Evolutionary conservation across 2,329 filamentous ascomycete genomes (phyloP).

Genomic region (Penicillium concentricum): DNA sequence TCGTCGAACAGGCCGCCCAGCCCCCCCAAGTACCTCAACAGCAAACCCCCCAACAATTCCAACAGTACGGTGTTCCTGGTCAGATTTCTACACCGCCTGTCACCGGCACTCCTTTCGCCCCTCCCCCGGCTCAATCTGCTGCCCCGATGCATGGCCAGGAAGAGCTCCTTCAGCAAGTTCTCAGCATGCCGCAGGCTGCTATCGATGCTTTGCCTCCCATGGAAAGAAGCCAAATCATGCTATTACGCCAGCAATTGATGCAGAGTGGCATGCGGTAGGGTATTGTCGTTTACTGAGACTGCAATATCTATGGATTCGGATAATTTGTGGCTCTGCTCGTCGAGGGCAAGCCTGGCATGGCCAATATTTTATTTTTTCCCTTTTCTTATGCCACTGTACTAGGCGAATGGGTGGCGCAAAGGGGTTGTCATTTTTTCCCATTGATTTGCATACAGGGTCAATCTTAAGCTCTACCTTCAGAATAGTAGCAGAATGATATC

Average conservation of each 20-base stretch:
- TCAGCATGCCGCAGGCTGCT: constrained; percentile 74
- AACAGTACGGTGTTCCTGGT: constrained; percentile 41
- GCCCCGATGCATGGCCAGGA: constrained; percentile 60
- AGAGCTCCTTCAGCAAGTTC: constrained; percentile 74
- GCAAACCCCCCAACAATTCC: constrained; percentile 35
- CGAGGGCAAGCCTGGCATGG: background rate
- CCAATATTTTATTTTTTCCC: background rate
- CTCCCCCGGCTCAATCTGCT: constrained; percentile 46
- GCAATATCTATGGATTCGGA: background rate
- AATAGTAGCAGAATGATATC: constrained; percentile 2
- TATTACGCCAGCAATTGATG: constrained; percentile 66
- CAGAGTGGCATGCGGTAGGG: constrained; percentile 38
- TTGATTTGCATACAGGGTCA: constrained; percentile 15
- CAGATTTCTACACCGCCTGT: constrained; percentile 54
- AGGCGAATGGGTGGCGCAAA: constrained; percentile 19
- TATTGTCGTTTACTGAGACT: background rate
- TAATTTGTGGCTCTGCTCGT: background rate
- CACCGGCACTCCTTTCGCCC: constrained; percentile 42
- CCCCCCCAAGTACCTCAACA: constrained; percentile 43
- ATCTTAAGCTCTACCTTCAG: background rate
- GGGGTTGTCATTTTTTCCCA: constrained; percentile 5
- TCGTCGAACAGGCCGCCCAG: constrained; percentile 64
- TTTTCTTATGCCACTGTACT: constrained; percentile 2
- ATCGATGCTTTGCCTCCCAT: constrained; percentile 76
- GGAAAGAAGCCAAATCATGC: constrained; percentile 76